These are phyloP conservation scores for Auxenochlorella pyrenoidosa DNA, from an alignment of 139 green algal genomes.

Conservation along the genomic window DNA sequence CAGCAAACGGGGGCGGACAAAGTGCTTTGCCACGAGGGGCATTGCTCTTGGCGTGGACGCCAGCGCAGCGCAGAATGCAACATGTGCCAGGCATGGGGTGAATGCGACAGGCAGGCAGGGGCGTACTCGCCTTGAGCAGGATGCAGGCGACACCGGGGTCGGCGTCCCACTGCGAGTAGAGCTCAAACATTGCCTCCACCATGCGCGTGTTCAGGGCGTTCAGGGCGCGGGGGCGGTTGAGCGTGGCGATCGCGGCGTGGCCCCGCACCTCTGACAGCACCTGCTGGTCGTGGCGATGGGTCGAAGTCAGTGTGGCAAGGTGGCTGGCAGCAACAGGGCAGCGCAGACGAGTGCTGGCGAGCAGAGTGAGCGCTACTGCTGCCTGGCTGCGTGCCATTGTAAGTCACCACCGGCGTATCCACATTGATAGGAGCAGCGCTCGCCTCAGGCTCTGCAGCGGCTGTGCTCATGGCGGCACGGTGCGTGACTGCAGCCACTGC, in stretches of 20 bases:
- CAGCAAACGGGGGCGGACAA: too few species aligned
- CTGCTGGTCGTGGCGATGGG: not conserved
- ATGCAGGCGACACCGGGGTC: slow-evolving; percentile 13
- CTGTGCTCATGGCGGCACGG: slow-evolving; percentile 1
- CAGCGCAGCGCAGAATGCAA: too few species aligned
- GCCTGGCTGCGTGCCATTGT: too few species aligned
- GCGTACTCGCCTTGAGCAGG: not conserved
- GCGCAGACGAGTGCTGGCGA: too few species aligned
- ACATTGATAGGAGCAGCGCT: not conserved
- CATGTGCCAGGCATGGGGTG: not conserved
- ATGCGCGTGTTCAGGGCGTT: slow-evolving; percentile 82
- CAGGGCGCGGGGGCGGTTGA: slow-evolving; percentile 67
- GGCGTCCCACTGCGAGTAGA: not conserved
- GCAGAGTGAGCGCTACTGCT: too few species aligned
- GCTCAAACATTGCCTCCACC: slow-evolving; percentile 54
- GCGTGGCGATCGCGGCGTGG: not conserved
- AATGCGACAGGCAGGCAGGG: not conserved
- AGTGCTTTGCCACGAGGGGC: too few species aligned
- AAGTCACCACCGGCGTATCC: too few species aligned
- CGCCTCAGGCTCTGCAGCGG: not conserved
- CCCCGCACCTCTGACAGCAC: slow-evolving; percentile 18
- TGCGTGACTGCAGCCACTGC: not conserved
- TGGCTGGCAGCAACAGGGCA: not conserved
- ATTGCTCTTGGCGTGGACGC: too few species aligned
- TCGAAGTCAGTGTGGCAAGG: too few species aligned